Conservation (phyloP, 2,329 filamentous ascomycete genomes). For the Penicillium frequentans region DNA sequence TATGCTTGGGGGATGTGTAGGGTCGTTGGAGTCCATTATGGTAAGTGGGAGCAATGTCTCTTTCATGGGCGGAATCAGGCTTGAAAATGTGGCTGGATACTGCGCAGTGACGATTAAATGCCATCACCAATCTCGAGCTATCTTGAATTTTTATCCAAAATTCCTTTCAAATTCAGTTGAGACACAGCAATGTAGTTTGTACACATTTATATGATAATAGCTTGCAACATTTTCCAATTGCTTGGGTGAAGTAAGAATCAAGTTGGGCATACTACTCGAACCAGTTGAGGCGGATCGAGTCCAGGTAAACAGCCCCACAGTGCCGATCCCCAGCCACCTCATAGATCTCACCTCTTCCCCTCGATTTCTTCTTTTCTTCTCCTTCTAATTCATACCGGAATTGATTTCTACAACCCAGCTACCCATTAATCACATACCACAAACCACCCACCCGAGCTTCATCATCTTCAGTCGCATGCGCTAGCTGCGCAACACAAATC, state of each 20-base stretch:
- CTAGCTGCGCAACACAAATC: not conserved
- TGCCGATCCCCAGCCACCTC: constrained; percentile 5
- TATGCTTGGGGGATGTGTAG: too few relatives aligned
- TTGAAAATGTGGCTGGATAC: too few relatives aligned
- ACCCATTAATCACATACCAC: too few relatives aligned
- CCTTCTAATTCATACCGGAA: not conserved
- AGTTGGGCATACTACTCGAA: not conserved
- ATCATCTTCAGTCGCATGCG: not conserved
- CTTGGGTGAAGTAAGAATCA: not conserved
- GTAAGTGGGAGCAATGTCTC: too few relatives aligned
- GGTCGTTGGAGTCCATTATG: too few relatives aligned
- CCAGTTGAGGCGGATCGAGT: not conserved
- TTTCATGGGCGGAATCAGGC: too few relatives aligned
- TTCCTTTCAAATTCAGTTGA: not conserved
- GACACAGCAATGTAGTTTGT: not conserved
- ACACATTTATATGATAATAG: not conserved
- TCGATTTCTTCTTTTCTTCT: not conserved
- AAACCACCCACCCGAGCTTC: not conserved
- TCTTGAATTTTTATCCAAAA: too few relatives aligned
- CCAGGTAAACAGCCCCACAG: not conserved
- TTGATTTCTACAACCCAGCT: not conserved
- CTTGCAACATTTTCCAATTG: not conserved
- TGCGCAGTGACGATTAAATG: not conserved
- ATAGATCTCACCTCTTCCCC: not conserved
- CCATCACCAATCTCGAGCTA: not conserved